Evolutionary conservation across 2,329 filamentous ascomycete genomes (phyloP).

Genomic region (Stachybotrys elegans): DNA sequence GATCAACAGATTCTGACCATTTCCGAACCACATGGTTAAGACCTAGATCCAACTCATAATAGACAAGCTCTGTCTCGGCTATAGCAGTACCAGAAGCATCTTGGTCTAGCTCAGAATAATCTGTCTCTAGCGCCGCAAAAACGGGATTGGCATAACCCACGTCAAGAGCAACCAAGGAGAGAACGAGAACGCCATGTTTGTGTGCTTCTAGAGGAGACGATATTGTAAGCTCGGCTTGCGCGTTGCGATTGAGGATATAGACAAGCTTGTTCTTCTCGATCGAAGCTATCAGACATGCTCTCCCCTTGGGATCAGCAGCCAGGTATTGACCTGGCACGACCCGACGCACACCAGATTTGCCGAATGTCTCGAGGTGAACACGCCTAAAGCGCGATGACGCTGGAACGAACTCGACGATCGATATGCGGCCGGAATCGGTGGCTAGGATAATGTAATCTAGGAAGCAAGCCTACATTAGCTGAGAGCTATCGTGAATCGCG

Average conservation of each 20-base stretch:
- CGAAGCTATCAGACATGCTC: slow-evolving; percentile 89
- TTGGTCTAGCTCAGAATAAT: slow-evolving; percentile 87
- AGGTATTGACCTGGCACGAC: slow-evolving; percentile 96
- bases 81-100: slow-evolving; percentile 82
- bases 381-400: slow-evolving; percentile 82
- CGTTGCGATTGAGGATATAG: slow-evolving; percentile 93
- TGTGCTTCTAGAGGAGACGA: slow-evolving; percentile 96
- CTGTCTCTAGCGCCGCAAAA: slow-evolving; percentile 90
- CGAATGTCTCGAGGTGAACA: slow-evolving; percentile 94
- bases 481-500: no score
- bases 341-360: slow-evolving; percentile 89
- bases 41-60: slow-evolving; percentile 95
- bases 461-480: slow-evolving; percentile 34
- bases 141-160: slow-evolving; percentile 97
- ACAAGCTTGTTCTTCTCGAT: slow-evolving; percentile 99
- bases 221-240: slow-evolving; percentile 91
- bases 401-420: slow-evolving; percentile 86
- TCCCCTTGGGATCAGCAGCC: slow-evolving; percentile 89
- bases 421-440: slow-evolving; percentile 91
- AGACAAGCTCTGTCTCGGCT: slow-evolving; percentile 85
- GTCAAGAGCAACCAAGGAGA: slow-evolving; percentile 82
- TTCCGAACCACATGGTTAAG: slow-evolving; percentile 95
- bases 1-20: slow-evolving; percentile 92
- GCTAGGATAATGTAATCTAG: slow-evolving; percentile 93
- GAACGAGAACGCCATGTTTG: slow-evolving; percentile 84